Evolutionary conservation across 139 green algal genomes (phyloP).

Genomic region (Trebouxia sp.): DNA sequence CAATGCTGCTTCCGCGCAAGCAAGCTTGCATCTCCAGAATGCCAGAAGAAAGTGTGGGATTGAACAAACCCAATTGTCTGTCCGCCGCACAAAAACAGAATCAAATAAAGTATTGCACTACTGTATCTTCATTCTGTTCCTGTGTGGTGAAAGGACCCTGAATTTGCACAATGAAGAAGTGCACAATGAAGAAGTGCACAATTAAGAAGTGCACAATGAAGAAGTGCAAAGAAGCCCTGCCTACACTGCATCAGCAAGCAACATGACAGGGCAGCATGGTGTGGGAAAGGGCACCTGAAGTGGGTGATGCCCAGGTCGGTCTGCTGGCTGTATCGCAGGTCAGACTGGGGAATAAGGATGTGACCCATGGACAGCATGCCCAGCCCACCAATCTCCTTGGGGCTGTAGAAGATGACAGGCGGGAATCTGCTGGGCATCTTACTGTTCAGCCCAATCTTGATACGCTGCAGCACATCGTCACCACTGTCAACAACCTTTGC

Average conservation of each 20-base stretch:
- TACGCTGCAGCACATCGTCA: constrained; percentile 50
- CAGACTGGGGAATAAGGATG: constrained; percentile 97
- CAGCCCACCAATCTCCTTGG: constrained; percentile 99
- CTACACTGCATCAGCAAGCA: background rate
- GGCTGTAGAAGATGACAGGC: constrained; percentile 96
- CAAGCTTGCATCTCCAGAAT: no score
- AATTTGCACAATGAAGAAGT: no score
- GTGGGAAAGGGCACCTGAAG: constrained; percentile 75
- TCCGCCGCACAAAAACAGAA: no score
- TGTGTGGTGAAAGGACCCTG: no score
- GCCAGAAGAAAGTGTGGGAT: no score
- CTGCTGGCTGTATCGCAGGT: constrained; percentile 94
- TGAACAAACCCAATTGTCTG: no score
- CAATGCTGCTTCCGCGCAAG: no score
- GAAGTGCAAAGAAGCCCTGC: background rate
- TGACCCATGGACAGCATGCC: constrained; percentile 99
- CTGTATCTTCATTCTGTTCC: no score
- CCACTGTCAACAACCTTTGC: no score
- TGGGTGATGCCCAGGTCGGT: constrained; percentile 98
- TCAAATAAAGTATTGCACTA: no score
- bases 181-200: no score
- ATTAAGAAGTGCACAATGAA: no score
- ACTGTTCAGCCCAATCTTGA: constrained; percentile 99
- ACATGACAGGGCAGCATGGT: background rate
- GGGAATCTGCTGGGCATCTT: constrained; percentile 98